Base-by-base conservation (phyloP, 352 stramenopile species). In the Phytophthora tubulina region DNA sequence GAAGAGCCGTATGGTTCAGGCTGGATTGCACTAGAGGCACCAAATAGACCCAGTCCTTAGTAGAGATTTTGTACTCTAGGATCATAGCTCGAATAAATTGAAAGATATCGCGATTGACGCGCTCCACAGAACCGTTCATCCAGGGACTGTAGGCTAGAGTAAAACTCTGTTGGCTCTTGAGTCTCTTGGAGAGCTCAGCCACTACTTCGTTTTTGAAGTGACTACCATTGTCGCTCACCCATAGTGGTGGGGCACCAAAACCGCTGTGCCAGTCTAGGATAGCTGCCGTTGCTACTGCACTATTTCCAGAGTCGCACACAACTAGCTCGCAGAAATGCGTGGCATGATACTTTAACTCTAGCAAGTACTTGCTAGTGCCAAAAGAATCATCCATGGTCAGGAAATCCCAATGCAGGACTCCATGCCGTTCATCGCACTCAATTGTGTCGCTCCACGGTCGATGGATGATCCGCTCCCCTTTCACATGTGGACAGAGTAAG, bases 271-370 rank as follows among this genome's bases (percentile, higher is more conserved):
- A 63, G 17, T 63, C 31, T 2, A 63, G 41, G 2, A 63, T n/a
- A 4, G 55, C 39, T 14, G 31, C 8, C 13, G 41, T 53, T 3
- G 33, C 55, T 17, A 63, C 31, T 3, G 41, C 21, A 15, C 58
- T 68, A 17, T 50, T 31, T 15, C 63, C 17, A 11, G 51, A 15
- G 27, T 77, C 63, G 36, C 72, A 74, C 3, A 60, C 52, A 7
- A 74, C 56, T 0, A 83, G 55, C 59, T 80, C 64, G 15, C 41
- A 59, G 17, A 60, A 80, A 62, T 84, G 73, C 0, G 63, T 78
- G 6, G 70, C 65, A 27, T 73, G 39, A 38, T 81, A 61, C 51
- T 84, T 80, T 4, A 79, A 50, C 0, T 72, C 71, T 11, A 81
- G 52, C 11, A 78, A 5, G 35, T 82, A 80, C 38, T 67, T 54